These are phyloP conservation scores for Somion occarium DNA, from an alignment of 1,284 basidiomycete species.

Conservation along the genomic window DNA sequence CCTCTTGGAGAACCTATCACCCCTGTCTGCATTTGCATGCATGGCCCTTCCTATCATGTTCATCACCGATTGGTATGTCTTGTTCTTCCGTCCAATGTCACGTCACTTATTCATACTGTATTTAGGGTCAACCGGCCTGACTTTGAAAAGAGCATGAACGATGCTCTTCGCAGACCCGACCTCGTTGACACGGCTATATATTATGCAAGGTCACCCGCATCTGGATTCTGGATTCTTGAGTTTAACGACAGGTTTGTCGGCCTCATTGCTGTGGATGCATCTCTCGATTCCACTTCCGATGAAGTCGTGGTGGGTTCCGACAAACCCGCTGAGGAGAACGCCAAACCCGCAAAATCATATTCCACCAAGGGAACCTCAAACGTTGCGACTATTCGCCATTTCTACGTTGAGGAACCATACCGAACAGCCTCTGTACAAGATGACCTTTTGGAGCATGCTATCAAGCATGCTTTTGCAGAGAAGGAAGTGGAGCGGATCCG, in stretches of 20 bases:
- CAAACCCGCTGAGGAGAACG: constrained; percentile 12
- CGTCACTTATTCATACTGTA: constrained; percentile 3
- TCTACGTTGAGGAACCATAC: constrained; percentile 66
- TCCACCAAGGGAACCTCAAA: constrained; percentile 33
- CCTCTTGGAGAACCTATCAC: constrained; percentile 46
- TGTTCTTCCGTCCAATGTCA: not conserved
- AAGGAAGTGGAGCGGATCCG: constrained; percentile 40
- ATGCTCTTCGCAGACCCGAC: constrained; percentile 54
- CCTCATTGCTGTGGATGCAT: constrained; percentile 66
- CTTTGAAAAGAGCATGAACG: constrained; percentile 54
- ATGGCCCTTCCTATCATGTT: constrained; percentile 63
- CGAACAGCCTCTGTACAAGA: constrained; percentile 53
- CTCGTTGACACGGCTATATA: constrained; percentile 47
- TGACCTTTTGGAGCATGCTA: constrained; percentile 60
- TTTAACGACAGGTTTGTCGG: constrained; percentile 59
- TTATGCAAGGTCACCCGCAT: constrained; percentile 57
- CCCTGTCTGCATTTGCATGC: constrained; percentile 62
- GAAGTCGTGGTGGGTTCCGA: constrained; percentile 18
- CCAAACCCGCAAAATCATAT: constrained; percentile 15
- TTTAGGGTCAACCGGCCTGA: constrained; percentile 64
- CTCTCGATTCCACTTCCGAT: constrained; percentile 31
- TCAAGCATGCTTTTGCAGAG: constrained; percentile 52
- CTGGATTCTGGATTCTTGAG: constrained; percentile 68
- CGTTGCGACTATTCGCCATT: constrained; percentile 68
- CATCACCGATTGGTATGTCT: constrained; percentile 62